Conservation (phyloP, 768 basidiomycete genomes). For the Termitomyces sp. region DNA sequence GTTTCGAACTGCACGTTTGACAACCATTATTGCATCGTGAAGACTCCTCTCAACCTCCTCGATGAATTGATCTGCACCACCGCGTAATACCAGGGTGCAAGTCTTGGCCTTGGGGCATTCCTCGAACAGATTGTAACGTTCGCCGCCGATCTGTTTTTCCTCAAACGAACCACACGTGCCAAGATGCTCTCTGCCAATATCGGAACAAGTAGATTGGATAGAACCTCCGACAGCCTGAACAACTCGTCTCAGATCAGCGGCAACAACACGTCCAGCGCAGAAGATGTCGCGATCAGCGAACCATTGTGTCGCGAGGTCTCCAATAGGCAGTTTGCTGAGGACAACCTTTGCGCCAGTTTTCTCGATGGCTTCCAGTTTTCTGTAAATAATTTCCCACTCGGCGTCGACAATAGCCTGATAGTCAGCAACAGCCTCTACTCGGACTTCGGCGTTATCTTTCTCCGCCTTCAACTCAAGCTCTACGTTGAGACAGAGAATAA, state of each 20-base stretch:
- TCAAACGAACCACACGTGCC: constrained; percentile 92
- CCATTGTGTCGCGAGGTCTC: constrained; percentile 98
- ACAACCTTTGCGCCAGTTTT: constrained; percentile 97
- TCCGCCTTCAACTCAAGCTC: constrained; percentile 98
- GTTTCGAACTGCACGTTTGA: constrained; percentile 93
- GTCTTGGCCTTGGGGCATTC: constrained; percentile 92
- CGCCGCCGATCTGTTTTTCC: constrained; percentile 94
- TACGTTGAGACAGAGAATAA: constrained; percentile 92
- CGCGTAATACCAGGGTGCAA: constrained; percentile 89
- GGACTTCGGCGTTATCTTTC: constrained; percentile 98
- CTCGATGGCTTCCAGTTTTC: constrained; percentile 93
- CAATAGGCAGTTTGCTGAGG: constrained; percentile 95
- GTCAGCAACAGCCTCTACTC: constrained; percentile 94
- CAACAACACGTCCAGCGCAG: constrained; percentile 93
- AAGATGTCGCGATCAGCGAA: constrained; percentile 99
- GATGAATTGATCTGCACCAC: constrained; percentile 98
- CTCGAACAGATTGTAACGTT: constrained; percentile 94
- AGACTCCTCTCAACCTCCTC: constrained; percentile 96
- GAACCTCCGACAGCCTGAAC: constrained; percentile 95
- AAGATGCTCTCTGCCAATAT: constrained; percentile 84
- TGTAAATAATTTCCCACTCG: constrained; percentile 99
- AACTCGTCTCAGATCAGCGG: constrained; percentile 86
- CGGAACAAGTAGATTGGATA: constrained; percentile 92
- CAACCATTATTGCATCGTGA: constrained; percentile 99
- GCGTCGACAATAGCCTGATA: constrained; percentile 99